phyloP scores from a whole-genome alignment of 495 filamentous ascomycete species.

The Trichoderma virens region DNA sequence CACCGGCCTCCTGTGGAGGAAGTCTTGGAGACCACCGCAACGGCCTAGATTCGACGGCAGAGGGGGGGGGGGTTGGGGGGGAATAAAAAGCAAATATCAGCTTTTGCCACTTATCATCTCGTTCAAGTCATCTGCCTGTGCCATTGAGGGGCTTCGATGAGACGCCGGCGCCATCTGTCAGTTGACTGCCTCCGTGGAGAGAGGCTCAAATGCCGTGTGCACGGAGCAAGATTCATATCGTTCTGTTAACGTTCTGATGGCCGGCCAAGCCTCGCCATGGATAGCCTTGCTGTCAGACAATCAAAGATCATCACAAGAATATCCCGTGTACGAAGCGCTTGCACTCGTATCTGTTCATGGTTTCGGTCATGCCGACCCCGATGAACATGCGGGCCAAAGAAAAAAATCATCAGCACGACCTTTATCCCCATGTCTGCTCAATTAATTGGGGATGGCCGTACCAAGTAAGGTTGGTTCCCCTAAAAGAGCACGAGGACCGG shows the following conservation, averaged over 20 bases:
- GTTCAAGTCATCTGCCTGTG: too few species aligned
- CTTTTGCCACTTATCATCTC: too few species aligned
- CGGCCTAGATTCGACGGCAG: background rate
- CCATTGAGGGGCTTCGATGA: too few species aligned
- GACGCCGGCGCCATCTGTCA: too few species aligned
- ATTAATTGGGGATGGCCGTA: background rate
- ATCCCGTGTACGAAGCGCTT: background rate
- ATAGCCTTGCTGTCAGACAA: background rate
- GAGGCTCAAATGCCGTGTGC: background rate
- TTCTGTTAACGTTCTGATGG: background rate
- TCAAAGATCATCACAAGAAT: background rate
- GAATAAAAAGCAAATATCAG: too few species aligned
- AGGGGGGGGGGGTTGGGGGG: background rate
- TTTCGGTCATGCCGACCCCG: slow-evolving; percentile 2
- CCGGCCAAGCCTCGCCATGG: background rate
- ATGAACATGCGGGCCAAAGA: background rate
- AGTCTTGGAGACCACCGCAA: background rate
- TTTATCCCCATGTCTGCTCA: background rate
- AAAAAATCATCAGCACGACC: background rate
- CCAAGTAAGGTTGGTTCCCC: background rate
- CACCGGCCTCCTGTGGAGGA: background rate
- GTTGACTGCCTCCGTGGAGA: background rate
- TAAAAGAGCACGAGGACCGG: background rate
- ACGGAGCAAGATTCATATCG: background rate
- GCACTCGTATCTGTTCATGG: background rate